Percentiles rank a stretch among this genome's conserved stretches.
Conservation (phyloP, 2,329 filamentous ascomycete species). For the Claviceps quebecensis region DNA sequence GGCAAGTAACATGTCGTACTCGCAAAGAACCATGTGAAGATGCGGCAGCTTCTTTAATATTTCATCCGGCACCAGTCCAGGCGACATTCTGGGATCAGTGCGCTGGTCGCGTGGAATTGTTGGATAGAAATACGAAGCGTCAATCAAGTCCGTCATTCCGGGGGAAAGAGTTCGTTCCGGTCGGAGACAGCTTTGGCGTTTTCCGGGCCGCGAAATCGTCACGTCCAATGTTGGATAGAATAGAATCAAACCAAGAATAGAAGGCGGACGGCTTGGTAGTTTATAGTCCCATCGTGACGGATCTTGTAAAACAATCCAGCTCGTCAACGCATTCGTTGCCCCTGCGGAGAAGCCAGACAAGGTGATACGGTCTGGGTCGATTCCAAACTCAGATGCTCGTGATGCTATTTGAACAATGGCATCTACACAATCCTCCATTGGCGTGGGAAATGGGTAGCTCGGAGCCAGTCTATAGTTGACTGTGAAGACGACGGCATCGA, state of each 20-base stretch:
- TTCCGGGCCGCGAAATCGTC: slow-evolving; percentile 40
- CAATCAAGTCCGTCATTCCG: slow-evolving; percentile 47
- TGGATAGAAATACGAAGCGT: slow-evolving; percentile 46
- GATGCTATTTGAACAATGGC: slow-evolving; percentile 46
- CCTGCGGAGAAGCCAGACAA: slow-evolving; percentile 53
- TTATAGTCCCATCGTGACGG: slow-evolving; percentile 26
- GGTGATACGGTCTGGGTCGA: slow-evolving; percentile 42
- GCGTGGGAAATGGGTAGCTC: slow-evolving; percentile 47
- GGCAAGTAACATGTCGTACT: slow-evolving; percentile 49
- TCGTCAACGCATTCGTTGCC: slow-evolving; percentile 38
- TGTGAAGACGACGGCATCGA: slow-evolving; percentile 45
- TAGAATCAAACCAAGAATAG: slow-evolving; percentile 37
- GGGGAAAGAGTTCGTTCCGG: slow-evolving; percentile 46
- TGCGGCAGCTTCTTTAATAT: slow-evolving; percentile 38
- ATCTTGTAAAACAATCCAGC: slow-evolving; percentile 31
- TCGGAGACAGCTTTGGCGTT: slow-evolving; percentile 36
- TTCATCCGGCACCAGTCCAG: slow-evolving; percentile 39
- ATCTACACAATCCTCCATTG: slow-evolving; percentile 52
- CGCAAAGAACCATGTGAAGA: slow-evolving; percentile 46
- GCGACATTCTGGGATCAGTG: slow-evolving; percentile 41
- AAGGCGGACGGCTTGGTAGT: slow-evolving; percentile 25
- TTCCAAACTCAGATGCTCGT: slow-evolving; percentile 40
- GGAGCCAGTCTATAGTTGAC: slow-evolving; percentile 58
- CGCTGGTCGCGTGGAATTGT: slow-evolving; percentile 30
- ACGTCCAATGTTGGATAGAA: slow-evolving; percentile 53